These are phyloP conservation scores for Brassica carinata DNA, from an alignment of 345 rosid genomes.

Conservation along the genomic window DNA sequence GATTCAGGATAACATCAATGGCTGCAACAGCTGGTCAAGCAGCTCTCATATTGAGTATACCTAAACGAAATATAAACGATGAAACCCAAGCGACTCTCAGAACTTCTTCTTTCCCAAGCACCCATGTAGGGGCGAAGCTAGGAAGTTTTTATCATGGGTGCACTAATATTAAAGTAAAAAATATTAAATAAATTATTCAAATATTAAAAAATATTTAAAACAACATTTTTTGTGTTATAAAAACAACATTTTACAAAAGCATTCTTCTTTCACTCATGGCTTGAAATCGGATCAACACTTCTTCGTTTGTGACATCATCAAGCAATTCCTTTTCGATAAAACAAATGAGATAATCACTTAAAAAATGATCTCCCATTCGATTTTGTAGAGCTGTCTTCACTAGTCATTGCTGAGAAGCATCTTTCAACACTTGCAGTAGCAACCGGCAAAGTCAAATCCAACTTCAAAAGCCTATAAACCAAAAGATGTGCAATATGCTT, in stretches of 20 bases:
- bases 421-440: not conserved
- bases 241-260: too few relatives aligned
- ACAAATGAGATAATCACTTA: not conserved
- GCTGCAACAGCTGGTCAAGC: slow-evolving; percentile 94
- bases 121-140: slow-evolving; percentile 49
- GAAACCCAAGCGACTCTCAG: slow-evolving; percentile 97
- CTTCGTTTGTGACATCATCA: not conserved
- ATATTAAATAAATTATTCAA: too few relatives aligned
- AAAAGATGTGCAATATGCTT: not conserved
- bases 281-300: not conserved
- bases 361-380: not conserved
- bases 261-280: not conserved
- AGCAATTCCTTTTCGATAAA: not conserved
- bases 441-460: not conserved
- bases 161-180: not conserved
- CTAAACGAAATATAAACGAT: slow-evolving; percentile 78
- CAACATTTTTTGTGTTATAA: too few relatives aligned
- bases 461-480: not conserved
- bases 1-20: slow-evolving; percentile 88
- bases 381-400: not conserved
- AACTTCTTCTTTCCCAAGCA: slow-evolving; percentile 93
- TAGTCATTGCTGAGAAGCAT: too few relatives aligned
- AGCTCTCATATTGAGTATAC: slow-evolving; percentile 84
- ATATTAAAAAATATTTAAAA: too few relatives aligned
- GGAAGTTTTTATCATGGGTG: not conserved